Percentiles rank a stretch among this genome's conserved stretches.
Evolutionary conservation across 192 early-diverging fungal species (phyloP).

Genomic region (Coemansia sp.): DNA sequence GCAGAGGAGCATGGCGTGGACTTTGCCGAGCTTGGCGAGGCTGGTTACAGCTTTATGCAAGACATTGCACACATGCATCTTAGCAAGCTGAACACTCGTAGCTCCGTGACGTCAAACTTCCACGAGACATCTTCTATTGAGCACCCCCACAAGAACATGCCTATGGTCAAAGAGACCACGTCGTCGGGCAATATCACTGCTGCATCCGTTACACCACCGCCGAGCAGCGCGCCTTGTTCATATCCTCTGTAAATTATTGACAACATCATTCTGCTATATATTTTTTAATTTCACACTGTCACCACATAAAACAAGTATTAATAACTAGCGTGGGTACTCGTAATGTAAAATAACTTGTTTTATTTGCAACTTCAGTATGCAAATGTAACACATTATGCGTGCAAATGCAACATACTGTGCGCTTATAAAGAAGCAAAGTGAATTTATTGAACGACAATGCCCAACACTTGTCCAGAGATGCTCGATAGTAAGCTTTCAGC

Average conservation of each 20-base stretch:
- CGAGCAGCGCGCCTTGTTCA: not conserved
- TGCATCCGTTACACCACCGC: not conserved
- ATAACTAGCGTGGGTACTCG: too few species aligned
- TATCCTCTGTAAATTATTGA: slow-evolving; percentile 7
- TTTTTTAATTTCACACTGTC: not conserved
- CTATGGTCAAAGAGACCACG: slow-evolving; percentile 17
- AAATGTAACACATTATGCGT: too few species aligned
- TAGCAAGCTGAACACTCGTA: not conserved
- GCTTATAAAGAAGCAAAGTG: too few species aligned
- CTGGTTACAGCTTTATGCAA: slow-evolving; percentile 45
- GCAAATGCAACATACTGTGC: too few species aligned
- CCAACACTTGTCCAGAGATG: too few species aligned
- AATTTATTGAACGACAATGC: too few species aligned
- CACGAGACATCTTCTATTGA: slow-evolving; percentile 15
- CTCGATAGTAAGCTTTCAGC: too few species aligned
- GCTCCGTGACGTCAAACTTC: slow-evolving; percentile 13
- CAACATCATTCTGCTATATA: too few species aligned
- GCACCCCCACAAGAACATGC: slow-evolving; percentile 27
- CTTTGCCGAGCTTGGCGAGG: slow-evolving; percentile 54
- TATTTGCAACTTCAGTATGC: too few species aligned
- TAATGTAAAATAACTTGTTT: too few species aligned
- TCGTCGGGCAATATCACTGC: slow-evolving; percentile 3
- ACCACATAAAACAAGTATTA: too few species aligned
- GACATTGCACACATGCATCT: slow-evolving; percentile 15
- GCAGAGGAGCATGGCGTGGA: slow-evolving; percentile 54